Base-by-base conservation (phyloP, 257 asterid genomes). In the Thymus quinquecostatus region DNA sequence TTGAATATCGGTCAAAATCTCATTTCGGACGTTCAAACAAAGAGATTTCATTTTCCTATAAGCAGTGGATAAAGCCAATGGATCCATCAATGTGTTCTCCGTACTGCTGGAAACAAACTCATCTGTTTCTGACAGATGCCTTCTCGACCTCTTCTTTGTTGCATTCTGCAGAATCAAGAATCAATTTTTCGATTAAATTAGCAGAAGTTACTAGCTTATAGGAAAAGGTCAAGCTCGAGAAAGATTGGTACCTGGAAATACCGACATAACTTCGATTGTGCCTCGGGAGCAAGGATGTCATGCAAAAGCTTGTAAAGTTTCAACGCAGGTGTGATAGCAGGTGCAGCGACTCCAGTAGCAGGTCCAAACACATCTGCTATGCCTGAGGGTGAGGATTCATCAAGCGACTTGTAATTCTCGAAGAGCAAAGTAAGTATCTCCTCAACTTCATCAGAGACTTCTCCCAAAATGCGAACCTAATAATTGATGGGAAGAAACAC, bases 401-500 rank as follows among this genome's bases (percentile, higher is more conserved):
- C 96, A 0, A 92, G 86, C 45, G 98, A 90, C 76, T 92, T 92
- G 71, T 90, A 90, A 70, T 88, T 92, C 80, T 88, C 95, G 11
- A 92, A 90, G 41, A 76, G 93, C 67, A 87, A 70, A 28, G 86
- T 84, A 55, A 88, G 81, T 53, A 87, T 81, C 84, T 86, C 87
- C 71, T 88, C 93, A 55, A 88, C 82, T 68, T 90, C 88, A 8
- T 90, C 97, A 21, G 89, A 84, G 55, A 92, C 89, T 80, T 92
- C 97, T 50, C 96, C 97, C 72, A 86, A 69, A 58, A 92, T 79
- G 56, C 98, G 97, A 68, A 78, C 89, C 98, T 90, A 89, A 68
- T 63, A 45, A 50, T 67, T n/a, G 47, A 74, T 44, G 10, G 75
- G 75, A 48, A 68, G 55, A 54, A 34, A n/a, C 5, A 30, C 59